Evolutionary conservation across 345 rosid genomes (phyloP), one percentile per base, ranked within the genome.

Genomic region (Hirschfeldia incana): DNA sequence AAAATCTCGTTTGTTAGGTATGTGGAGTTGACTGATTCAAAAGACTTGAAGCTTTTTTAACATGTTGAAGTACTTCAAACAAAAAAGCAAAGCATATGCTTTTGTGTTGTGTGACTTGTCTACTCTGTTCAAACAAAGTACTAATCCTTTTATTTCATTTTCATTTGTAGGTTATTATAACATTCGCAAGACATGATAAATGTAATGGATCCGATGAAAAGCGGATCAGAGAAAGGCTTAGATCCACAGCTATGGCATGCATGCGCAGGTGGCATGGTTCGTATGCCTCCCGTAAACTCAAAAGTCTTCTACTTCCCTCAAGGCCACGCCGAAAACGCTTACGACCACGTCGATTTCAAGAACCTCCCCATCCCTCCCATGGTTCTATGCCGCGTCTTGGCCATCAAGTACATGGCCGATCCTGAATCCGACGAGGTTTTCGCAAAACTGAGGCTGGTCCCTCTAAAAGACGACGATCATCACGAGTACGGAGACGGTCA

Each of bases 231-330:
- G 60, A 87, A 83, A 68, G 86, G 89, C 42, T 85, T 95, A 76
- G 99, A 91, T 86, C 87, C 99, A 71, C 97, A 91, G 49, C 86
- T 95, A 16, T 95, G 99, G 99, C 99, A 93, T 87, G 99, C 98
- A 76, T 95, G 99, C 76, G 99, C 98, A 51, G 99, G 99, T 77
- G 87, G 94, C 15, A 91, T 93, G 99, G 94, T 93, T 42, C 94
- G 90, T 77, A 93, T 95, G 89, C 99, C 99, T 6, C 79, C 90
- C 17, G 46, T 88, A 59, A 89, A 86, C 87, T 85, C 98, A 1
- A 91, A 85, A 82, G 94, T 93, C 42, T 83, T 83, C 63, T 95
- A 95, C 61, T 95, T 95, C 69, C 97, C 99, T 55, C 98, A 95
- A 78, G 99, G 99, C 8, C 99, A 95, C 63, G 91, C 97, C 8